These are phyloP conservation scores for Lepidium aucheri DNA, from an alignment of 345 rosid species.

Conservation along the genomic window DNA sequence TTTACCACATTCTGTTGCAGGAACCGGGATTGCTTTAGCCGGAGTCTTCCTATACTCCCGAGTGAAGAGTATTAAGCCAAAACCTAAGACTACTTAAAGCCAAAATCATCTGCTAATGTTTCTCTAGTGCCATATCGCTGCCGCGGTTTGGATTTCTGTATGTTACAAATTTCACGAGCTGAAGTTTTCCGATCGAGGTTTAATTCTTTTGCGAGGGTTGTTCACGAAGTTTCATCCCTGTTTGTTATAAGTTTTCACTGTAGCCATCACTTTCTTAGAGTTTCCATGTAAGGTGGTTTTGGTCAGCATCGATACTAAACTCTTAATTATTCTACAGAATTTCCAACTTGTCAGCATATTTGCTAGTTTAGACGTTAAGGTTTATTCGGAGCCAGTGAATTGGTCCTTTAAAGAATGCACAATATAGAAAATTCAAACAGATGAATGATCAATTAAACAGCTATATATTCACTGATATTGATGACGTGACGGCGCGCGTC, in stretches of 20 bases:
- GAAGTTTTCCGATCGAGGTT: constrained; percentile 15
- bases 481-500: too few relatives aligned
- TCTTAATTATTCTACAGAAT: not conserved
- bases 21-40: constrained; percentile 88
- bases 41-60: constrained; percentile 96
- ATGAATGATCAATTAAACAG: too few relatives aligned
- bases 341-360: not conserved
- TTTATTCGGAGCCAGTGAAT: too few relatives aligned
- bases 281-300: not conserved
- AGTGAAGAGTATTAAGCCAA: constrained; percentile 86
- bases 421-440: too few relatives aligned
- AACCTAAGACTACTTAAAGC: constrained; percentile 62
- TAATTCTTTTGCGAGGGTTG: constrained; percentile 9
- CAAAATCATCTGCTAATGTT: constrained; percentile 1
- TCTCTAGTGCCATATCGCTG: not conserved
- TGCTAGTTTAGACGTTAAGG: too few relatives aligned
- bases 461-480: too few relatives aligned
- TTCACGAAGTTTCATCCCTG: constrained; percentile 7
- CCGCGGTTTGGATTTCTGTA: not conserved
- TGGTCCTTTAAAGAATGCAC: too few relatives aligned
- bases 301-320: not conserved
- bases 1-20: constrained; percentile 30
- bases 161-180: constrained; percentile 4
- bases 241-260: not conserved
- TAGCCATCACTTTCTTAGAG: not conserved